Base-by-base conservation (phyloP, 2,329 filamentous ascomycete genomes). In the Westerdykella ornata region DNA sequence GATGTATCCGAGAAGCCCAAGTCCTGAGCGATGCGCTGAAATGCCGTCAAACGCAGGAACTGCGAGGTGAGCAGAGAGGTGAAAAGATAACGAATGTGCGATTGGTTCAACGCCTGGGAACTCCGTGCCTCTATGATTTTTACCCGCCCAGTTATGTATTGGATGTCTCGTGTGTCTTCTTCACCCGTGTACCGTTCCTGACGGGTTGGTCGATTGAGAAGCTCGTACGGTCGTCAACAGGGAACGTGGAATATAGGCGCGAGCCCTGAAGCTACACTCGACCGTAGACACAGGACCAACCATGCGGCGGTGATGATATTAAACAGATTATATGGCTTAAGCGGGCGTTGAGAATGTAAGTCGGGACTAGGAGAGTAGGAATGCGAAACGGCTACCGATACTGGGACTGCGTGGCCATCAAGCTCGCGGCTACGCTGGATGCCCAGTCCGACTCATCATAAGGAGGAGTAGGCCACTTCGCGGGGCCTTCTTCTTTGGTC, bases 391-490 rank as follows among this genome's bases (percentile, higher is more conserved):
- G 22, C 22, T 26, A 64, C 51, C 64, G 61, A 41, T 66, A 64
- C 40, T 55, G 53, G 37, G 60, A 61, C 46, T 66, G 62, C 7
- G 64, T 62, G 17, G 60, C 60, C 46, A 66, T 55, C 15, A 67
- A 88, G 67, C 84, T 88, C 5, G 86, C 84, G 9, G 88, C 80
- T 20, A 87, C 85, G 32, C 85, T 83, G 7, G 84, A 81, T 14
- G 84, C 88, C 90, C 89, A 97, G 63, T 95, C 89, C 48, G 82
- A 82, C 56, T 94, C 89, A 59, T 95, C 89, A 54, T 96, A 95
- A 3, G 92, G 90, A 16, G 92, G 92, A 13, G 92, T 97, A 3
- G 89, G 90, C 84, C 89, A 96, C 68, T 95, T 92, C 30, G 81
- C 75, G 41, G 74, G 61, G 26, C 62, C 68, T 16, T 72, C 69